Evolutionary conservation across 31 red algal genomes (phyloP).

Genomic region (Endocladia muricata): DNA sequence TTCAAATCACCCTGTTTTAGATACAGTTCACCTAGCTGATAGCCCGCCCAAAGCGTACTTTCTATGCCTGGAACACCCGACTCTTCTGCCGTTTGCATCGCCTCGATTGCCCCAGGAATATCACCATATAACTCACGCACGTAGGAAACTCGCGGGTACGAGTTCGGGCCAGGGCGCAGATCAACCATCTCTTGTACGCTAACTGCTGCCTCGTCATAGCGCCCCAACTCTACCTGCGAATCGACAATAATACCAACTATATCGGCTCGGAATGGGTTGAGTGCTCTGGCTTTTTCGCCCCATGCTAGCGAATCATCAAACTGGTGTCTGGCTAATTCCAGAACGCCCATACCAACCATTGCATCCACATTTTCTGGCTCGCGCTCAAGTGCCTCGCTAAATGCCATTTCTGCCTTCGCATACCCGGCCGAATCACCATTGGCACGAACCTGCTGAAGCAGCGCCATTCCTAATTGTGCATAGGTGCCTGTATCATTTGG

Average conservation of each 20-base stretch:
- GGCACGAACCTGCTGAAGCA: too few relatives aligned
- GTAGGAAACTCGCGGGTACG: not conserved
- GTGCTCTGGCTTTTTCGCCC: not conserved
- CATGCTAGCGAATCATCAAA: not conserved
- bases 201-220: not conserved
- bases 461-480: too few relatives aligned
- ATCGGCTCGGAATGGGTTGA: not conserved
- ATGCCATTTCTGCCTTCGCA: too few relatives aligned
- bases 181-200: not conserved
- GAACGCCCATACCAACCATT: too few relatives aligned
- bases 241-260: not conserved
- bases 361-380: too few relatives aligned
- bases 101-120: not conserved
- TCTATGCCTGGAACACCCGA: not conserved
- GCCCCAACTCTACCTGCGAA: not conserved
- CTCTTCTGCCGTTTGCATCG: not conserved
- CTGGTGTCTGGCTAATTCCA: not conserved
- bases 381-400: too few relatives aligned
- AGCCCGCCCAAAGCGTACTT: not conserved
- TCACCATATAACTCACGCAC: not conserved
- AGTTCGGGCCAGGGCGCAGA: not conserved
- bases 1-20: not conserved
- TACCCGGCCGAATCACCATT: too few relatives aligned
- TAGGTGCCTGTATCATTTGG: too few relatives aligned
- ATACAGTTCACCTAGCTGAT: not conserved